These are phyloP conservation scores for Ogataea haglerorum DNA, from an alignment of 805 yeast genomes.

Conservation along the genomic window DNA sequence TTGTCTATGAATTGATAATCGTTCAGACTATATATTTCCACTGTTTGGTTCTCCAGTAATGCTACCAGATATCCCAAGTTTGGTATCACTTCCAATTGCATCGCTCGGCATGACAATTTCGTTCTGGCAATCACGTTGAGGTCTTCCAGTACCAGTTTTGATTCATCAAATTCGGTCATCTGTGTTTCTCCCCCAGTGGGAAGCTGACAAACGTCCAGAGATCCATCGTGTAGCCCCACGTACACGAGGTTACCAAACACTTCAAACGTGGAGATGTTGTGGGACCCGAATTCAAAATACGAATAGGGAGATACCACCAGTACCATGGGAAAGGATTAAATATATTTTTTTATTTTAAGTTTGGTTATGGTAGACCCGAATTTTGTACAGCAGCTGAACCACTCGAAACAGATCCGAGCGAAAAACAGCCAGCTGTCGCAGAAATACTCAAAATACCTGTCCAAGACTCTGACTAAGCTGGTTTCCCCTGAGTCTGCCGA, in stretches of 20 bases:
- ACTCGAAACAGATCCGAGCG: conserved; percentile 21
- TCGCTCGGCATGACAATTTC: conserved; percentile 22
- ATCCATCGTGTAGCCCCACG: conserved; percentile 22
- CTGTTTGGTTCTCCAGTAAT: conserved; percentile 28
- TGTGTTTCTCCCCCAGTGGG: conserved; percentile 7
- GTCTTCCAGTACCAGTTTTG: conserved; percentile 15
- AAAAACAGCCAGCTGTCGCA: conserved; percentile 20
- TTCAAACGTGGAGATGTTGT: conserved; percentile 20
- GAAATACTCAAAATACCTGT: conserved; percentile 22
- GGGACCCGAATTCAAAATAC: conserved; percentile 11
- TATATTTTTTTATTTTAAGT: not conserved
- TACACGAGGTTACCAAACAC: conserved; percentile 17
- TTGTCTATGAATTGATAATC: conserved; percentile 30
- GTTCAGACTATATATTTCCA: conserved; percentile 31
- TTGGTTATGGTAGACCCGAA: conserved; percentile 22
- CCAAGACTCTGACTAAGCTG: conserved; percentile 20
- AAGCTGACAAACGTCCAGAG: conserved; percentile 20
- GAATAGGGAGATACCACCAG: conserved; percentile 18
- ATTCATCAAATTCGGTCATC: conserved; percentile 1
- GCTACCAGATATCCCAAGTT: conserved; percentile 32
- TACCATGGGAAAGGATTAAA: conserved; percentile 13
- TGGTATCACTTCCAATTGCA: conserved; percentile 32
- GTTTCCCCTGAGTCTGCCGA: conserved; percentile 14
- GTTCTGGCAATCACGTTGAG: conserved; percentile 16
- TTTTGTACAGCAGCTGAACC: conserved; percentile 24